Evolutionary conservation across 441 rosid species (phyloP), one percentile per base, ranked within the genome.

Genomic region (Kokia cookei): DNA sequence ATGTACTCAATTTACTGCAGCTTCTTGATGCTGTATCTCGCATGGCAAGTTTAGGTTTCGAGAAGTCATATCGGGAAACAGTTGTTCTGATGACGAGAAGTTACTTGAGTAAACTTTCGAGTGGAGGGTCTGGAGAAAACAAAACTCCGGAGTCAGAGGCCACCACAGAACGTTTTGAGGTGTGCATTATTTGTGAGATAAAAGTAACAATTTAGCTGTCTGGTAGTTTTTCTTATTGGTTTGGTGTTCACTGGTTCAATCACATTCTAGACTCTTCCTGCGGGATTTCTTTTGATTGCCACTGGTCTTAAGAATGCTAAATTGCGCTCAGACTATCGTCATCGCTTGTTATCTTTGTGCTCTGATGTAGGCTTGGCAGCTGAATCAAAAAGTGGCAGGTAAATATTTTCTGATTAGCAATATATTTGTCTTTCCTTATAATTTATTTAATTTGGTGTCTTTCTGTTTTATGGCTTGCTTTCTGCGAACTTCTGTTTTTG

Each of bases 11-110:
- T 72, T 76, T 62, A 73, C 47, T 87, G 86, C 92, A 96, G 99
- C 96, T 96, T 85, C 91, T 96, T 81, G 99, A 94, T 91, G 99
- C 98, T 77, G 96, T 91, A 76, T 92, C 99, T 81, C 95, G 89
- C 74, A 85, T 96, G 74, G 97, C 99, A 77, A 92, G 97, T 83
- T 86, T 96, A 84, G 98, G 99, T 58, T 96, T 94, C 81, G 98
- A 94, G 87, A 96, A 94, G 88, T 92, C 98, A 48, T 94, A 91
- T 77, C 96, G 99, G 13, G 99, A 96, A 88, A 94, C 97, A n/a
- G 94, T 94, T 80, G 98, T 96, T 84, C 80, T 96, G 79, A 86
- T 96, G 98, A 93, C 98, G 24, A 91, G 98, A 82, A 90, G 97
- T 84, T 96, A 96, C 82, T 78, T 96, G 84, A 87, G 86, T 84